Percentiles rank a stretch among this genome's conserved stretches.
These are phyloP conservation scores for Hortiboletus rubellus DNA, from an alignment of 1,284 basidiomycete genomes.

Conservation along the genomic window DNA sequence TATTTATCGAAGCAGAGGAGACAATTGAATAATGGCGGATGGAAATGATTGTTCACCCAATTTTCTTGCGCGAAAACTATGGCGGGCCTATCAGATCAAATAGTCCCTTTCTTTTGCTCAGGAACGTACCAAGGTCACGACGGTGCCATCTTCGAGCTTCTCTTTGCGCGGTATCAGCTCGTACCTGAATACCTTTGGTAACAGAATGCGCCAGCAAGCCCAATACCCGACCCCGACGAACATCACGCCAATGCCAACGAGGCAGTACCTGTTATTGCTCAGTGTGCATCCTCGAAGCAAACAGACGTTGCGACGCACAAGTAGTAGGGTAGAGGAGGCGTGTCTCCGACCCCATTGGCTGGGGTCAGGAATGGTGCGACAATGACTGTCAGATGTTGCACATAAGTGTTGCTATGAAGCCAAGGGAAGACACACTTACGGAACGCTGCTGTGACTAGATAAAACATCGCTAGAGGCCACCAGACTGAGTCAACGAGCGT, in stretches of 20 bases:
- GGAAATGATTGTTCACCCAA: not conserved
- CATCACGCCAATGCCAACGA: slow-evolving; percentile 55
- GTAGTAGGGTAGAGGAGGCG: slow-evolving; percentile 59
- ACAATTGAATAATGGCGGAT: no score
- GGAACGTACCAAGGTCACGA: slow-evolving; percentile 50
- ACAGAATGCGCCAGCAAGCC: slow-evolving; percentile 50
- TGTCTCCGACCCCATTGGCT: slow-evolving; percentile 53
- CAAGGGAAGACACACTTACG: slow-evolving; percentile 32
- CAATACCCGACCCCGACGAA: slow-evolving; percentile 51
- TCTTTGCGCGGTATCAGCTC: slow-evolving; percentile 49
- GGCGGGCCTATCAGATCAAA: not conserved
- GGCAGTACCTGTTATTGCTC: slow-evolving; percentile 43
- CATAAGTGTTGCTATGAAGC: not conserved
- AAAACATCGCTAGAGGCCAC: slow-evolving; percentile 56
- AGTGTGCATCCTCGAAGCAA: not conserved
- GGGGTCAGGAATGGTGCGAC: slow-evolving; percentile 59
- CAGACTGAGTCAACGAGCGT: slow-evolving; percentile 42
- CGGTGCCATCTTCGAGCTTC: slow-evolving; percentile 52
- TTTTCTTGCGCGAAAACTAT: slow-evolving; percentile 23
- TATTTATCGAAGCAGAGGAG: no score
- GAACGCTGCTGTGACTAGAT: slow-evolving; percentile 52
- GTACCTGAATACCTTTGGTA: slow-evolving; percentile 53
- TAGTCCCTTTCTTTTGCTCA: not conserved
- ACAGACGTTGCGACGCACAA: slow-evolving; percentile 37
- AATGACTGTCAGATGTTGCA: slow-evolving; percentile 39